These are phyloP conservation scores for Dichomitus squalens DNA, from an alignment of 1,284 basidiomycete genomes.

Conservation along the genomic window DNA sequence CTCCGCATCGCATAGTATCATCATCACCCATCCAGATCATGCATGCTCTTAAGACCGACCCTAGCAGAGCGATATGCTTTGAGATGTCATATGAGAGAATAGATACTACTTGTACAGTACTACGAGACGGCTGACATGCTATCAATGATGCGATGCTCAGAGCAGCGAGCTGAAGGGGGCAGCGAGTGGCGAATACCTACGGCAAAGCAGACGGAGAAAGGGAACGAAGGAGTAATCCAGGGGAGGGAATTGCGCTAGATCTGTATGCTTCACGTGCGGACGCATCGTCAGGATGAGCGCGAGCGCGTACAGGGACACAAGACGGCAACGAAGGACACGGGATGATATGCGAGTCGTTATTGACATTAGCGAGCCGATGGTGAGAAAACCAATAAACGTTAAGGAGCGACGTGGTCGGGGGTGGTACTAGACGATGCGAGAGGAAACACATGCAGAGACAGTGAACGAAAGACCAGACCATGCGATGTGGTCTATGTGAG, in stretches of 20 bases:
- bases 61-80: too few relatives aligned
- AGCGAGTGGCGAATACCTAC: slow-evolving; percentile 1
- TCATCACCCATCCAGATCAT: too few relatives aligned
- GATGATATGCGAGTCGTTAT: slow-evolving; percentile 1
- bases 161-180: slow-evolving; percentile 18
- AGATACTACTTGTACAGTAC: slow-evolving; percentile 25
- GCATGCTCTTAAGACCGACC: too few relatives aligned
- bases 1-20: too few relatives aligned
- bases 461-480: slow-evolving; percentile 10
- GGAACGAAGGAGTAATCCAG: slow-evolving; percentile 4
- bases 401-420: slow-evolving; percentile 13
- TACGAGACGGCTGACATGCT: slow-evolving; percentile 17
- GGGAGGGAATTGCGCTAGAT: not conserved
- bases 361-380: slow-evolving; percentile 15
- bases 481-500: slow-evolving; percentile 5
- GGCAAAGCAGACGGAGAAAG: not conserved
- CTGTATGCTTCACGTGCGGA: not conserved
- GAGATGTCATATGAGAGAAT: slow-evolving; percentile 7
- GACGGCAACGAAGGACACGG: not conserved
- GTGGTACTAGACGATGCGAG: not conserved
- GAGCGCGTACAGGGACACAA: not conserved
- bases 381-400: slow-evolving; percentile 11
- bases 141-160: slow-evolving; percentile 20
- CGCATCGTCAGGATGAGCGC: not conserved
- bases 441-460: not conserved